Evolutionary conservation across 1,139 yeast genomes (phyloP), one percentile per base, ranked within the genome.

Genomic region (Blastobotrys illinoisensis): DNA sequence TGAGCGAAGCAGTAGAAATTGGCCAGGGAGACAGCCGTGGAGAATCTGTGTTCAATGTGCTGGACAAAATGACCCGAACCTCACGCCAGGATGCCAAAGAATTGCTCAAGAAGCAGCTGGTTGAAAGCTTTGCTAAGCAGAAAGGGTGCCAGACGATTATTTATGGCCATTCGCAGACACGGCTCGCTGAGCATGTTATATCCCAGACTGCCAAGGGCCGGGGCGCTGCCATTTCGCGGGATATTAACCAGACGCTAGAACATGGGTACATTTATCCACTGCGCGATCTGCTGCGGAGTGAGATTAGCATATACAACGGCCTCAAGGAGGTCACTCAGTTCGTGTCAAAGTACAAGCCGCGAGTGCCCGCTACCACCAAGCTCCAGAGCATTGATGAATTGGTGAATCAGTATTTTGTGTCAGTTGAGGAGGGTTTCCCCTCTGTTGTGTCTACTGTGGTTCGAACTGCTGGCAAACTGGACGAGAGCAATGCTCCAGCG

Each of bases 391-490:
- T 93, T 28, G 83, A 88, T 63, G 95, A 88, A 64, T 76, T 93
- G 50, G 84, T 91, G 1, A 75, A 82, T 45, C 80, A 84, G 54
- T 93, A 93, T 68, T 89, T 90, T 64, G 77, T 74, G 43, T 79
- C 79, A 46, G 81, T 91, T 40, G 97, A 90, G 64, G 78, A 80
- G 9, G 95, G 87, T 6, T 91, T 90, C 65, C 89, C 97, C 0
- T 89, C 95, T 52, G 89, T 95, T 3, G 93, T 95, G 1, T 86
- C 97, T 0, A 91, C 99, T 0, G 98, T 93, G 18, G 91, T 90
- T 11, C 84, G 88, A 60, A 91, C 96, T 0, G 96, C 95, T 9
- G 85, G 84, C 52, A 91, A 93, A 68, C 72, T 93, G 51, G 82
- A 51, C 19, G 52, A 45, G 13, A 51, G 47, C 19, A 48, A 57